Percentiles rank a stretch among this genome's conserved stretches.
Evolutionary conservation across 208 protist genomes (phyloP).

Genomic region (Novymonas esmeraldas): DNA sequence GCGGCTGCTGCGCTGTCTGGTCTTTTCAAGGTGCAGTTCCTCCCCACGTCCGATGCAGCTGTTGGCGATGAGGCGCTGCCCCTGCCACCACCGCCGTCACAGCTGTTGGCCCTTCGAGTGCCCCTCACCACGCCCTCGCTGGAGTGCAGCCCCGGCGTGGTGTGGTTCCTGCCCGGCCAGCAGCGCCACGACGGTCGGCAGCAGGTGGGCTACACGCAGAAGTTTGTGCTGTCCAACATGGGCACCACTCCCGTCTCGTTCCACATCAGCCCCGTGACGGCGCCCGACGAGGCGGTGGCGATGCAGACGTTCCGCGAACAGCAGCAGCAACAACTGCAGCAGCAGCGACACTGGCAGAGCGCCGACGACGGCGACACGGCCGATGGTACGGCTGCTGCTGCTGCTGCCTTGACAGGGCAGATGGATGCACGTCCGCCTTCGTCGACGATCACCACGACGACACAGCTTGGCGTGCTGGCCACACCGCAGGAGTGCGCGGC

Average conservation of each 20-base stretch:
- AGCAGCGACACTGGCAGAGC: conserved; percentile 15
- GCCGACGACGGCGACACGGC: background rate
- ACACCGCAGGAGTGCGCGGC: conserved; percentile 11
- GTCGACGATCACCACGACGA: conserved; percentile 19
- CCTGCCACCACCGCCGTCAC: conserved; percentile 11
- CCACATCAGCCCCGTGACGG: conserved; percentile 33
- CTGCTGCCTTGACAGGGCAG: too few relatives aligned
- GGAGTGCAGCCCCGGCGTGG: conserved; percentile 41
- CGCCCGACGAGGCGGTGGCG: conserved; percentile 5
- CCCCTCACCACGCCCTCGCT: conserved; percentile 54
- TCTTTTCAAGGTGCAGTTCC: conserved; percentile 29
- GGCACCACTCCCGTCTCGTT: conserved; percentile 48
- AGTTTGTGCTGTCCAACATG: conserved; percentile 61
- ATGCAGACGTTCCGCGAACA: conserved; percentile 21
- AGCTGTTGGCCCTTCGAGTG: conserved; percentile 55
- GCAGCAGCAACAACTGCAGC: conserved; percentile 17
- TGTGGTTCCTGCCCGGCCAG: conserved; percentile 86
- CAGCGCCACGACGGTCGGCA: conserved; percentile 72
- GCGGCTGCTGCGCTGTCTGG: conserved; percentile 15
- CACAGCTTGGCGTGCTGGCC: conserved; percentile 18
- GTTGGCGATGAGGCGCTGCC: background rate
- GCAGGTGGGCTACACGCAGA: conserved; percentile 68
- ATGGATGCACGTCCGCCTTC: background rate
- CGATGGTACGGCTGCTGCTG: background rate
- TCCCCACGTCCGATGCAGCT: conserved; percentile 9